Evolutionary conservation across 805 yeast species (phyloP).

Genomic region (Priceomyces castillae): DNA sequence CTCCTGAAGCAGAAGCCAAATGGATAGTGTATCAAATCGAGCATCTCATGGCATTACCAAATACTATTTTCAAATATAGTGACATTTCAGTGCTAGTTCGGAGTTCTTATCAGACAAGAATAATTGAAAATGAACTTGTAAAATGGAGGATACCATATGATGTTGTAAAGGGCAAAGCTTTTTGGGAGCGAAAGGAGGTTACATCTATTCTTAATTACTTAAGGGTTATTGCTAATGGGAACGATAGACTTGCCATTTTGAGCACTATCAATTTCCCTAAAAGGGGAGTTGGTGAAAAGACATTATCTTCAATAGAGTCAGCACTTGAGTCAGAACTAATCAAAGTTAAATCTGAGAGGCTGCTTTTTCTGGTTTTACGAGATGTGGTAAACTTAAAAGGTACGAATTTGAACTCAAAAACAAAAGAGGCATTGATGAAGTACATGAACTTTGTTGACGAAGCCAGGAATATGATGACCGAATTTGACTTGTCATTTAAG

Average conservation of each 20-base stretch:
- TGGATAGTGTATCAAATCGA: conserved; percentile 56
- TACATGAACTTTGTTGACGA: conserved; percentile 27
- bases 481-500: conserved; percentile 6
- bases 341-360: conserved; percentile 5
- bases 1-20: conserved; percentile 54
- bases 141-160: conserved; percentile 58
- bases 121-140: conserved; percentile 62
- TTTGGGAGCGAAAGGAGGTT: conserved; percentile 78
- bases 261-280: conserved; percentile 60
- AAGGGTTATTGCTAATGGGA: conserved; percentile 55
- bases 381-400: conserved; percentile 5
- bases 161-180: conserved; percentile 69
- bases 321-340: conserved; percentile 7
- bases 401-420: conserved; percentile 13
- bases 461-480: conserved; percentile 13
- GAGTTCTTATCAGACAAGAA: conserved; percentile 57
- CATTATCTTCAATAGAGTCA: conserved; percentile 35
- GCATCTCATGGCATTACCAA: conserved; percentile 45
- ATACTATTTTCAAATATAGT: conserved; percentile 40
- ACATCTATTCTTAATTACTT: conserved; percentile 60
- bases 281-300: conserved; percentile 63
- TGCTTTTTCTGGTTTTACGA: conserved; percentile 11
- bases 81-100: conserved; percentile 76
- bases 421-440: conserved; percentile 14
- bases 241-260: conserved; percentile 58